phyloP scores from a whole-genome alignment of 192 early-diverging fungal species.

The Geranomyces michiganensis region DNA sequence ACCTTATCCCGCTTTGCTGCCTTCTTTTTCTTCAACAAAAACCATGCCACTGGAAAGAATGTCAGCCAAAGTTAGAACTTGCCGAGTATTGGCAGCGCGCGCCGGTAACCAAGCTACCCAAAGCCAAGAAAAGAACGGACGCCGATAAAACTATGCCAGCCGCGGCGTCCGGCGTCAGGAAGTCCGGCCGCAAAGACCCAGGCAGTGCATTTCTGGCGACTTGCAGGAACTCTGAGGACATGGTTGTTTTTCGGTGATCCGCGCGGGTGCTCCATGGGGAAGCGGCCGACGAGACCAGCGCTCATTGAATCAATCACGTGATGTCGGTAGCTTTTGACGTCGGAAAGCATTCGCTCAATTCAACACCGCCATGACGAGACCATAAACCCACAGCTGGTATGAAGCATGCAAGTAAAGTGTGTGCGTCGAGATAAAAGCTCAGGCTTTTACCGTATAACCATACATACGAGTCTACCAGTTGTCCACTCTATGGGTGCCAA shows the following conservation, averaged over 20 bases:
- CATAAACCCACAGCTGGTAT: too few relatives aligned
- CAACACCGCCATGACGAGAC: too few relatives aligned
- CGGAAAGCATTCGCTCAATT: too few relatives aligned
- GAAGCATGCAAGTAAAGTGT: too few relatives aligned
- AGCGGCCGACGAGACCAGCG: too few relatives aligned
- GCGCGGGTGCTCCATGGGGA: too few relatives aligned
- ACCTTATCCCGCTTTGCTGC: constrained; percentile 36
- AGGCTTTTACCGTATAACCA: too few relatives aligned
- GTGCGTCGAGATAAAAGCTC: too few relatives aligned
- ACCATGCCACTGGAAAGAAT: background rate
- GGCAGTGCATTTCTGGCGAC: background rate
- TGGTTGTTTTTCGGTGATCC: background rate
- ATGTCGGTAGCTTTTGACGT: too few relatives aligned
- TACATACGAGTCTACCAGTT: too few relatives aligned
- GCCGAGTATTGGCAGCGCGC: background rate
- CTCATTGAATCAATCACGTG: too few relatives aligned
- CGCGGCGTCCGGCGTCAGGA: background rate
- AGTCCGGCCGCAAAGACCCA: background rate
- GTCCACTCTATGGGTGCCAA: too few relatives aligned
- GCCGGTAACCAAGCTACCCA: background rate
- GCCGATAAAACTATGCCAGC: background rate
- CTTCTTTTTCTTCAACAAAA: background rate
- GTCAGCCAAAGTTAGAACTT: background rate
- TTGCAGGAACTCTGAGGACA: background rate
- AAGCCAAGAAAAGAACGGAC: background rate